phyloP scores from a whole-genome alignment of 2,329 filamentous ascomycete species.

The Aspergillus texensis region DNA sequence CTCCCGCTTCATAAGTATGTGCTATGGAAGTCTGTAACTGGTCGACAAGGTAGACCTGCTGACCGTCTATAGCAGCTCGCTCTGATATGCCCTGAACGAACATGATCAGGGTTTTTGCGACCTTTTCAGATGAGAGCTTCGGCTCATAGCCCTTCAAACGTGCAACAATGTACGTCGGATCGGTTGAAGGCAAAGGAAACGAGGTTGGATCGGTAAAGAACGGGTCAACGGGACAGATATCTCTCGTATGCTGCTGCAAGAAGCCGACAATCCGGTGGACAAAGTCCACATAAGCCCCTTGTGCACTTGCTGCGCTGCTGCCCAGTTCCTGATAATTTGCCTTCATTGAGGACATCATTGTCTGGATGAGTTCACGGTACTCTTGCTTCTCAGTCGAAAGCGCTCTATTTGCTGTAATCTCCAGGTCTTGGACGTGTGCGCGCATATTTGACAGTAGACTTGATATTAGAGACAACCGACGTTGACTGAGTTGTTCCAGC shows the following conservation, averaged over 20 bases:
- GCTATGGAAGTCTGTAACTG: constrained; percentile 57
- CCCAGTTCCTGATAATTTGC: constrained; percentile 60
- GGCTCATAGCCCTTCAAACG: constrained; percentile 61
- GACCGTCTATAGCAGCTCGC: constrained; percentile 59
- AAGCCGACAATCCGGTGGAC: constrained; percentile 62
- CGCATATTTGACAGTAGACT: constrained; percentile 63
- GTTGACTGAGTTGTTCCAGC: constrained; percentile 54
- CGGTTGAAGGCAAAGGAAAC: constrained; percentile 62
- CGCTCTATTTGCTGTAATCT: constrained; percentile 34
- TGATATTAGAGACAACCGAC: constrained; percentile 59
- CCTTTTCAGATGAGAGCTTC: constrained; percentile 52
- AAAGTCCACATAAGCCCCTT: constrained; percentile 62
- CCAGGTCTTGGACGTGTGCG: constrained; percentile 45
- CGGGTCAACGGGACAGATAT: constrained; percentile 56
- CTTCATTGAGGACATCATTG: constrained; percentile 65
- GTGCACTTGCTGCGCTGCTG: constrained; percentile 33
- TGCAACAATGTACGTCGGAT: constrained; percentile 66
- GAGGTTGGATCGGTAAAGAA: constrained; percentile 64
- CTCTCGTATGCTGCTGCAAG: constrained; percentile 62
- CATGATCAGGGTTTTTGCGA: constrained; percentile 57
- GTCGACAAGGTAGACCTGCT: constrained; percentile 58
- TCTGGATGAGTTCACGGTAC: constrained; percentile 56
- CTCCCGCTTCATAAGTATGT: constrained; percentile 46
- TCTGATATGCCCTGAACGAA: constrained; percentile 64
- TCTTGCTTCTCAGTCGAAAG: constrained; percentile 42